Conservation (phyloP, 2,329 filamentous ascomycete species). For the Epichloe bromicola region DNA sequence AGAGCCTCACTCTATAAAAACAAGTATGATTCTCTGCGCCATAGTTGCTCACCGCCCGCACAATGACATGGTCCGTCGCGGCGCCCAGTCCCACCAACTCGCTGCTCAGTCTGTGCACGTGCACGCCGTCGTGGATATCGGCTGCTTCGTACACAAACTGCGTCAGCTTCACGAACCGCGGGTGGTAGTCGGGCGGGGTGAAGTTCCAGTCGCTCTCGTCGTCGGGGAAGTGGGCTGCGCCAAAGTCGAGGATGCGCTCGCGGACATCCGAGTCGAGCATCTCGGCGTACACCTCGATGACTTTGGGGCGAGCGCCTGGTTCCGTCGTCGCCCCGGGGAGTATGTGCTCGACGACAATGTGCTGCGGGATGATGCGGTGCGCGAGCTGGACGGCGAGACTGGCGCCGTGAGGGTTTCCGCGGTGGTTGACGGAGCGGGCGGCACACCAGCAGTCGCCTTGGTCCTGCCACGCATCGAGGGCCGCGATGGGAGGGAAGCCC, state of each 20-base stretch:
- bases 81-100: constrained; percentile 35
- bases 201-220: constrained; percentile 17
- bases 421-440: constrained; percentile 26
- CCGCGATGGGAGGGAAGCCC: constrained; percentile 31
- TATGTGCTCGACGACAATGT: constrained; percentile 63
- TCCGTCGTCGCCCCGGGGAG: constrained; percentile 46
- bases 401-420: constrained; percentile 37
- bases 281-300: constrained; percentile 58
- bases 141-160: constrained; percentile 40
- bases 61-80: constrained; percentile 36
- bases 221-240: constrained; percentile 27
- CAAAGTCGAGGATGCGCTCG: constrained; percentile 29
- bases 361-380: constrained; percentile 47
- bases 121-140: constrained; percentile 29
- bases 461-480: constrained; percentile 59
- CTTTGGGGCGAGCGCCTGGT: constrained; percentile 47
- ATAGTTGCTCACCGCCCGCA: constrained; percentile 46
- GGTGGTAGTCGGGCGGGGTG: constrained; percentile 13
- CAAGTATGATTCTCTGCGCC: constrained; percentile 47
- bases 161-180: constrained; percentile 43
- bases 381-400: constrained; percentile 52
- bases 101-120: constrained; percentile 39
- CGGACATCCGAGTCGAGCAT: constrained; percentile 34
- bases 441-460: constrained; percentile 84
- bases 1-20: constrained; percentile 50